phyloP scores from a whole-genome alignment of 768 basidiomycete genomes.

The Mycena vitilis region DNA sequence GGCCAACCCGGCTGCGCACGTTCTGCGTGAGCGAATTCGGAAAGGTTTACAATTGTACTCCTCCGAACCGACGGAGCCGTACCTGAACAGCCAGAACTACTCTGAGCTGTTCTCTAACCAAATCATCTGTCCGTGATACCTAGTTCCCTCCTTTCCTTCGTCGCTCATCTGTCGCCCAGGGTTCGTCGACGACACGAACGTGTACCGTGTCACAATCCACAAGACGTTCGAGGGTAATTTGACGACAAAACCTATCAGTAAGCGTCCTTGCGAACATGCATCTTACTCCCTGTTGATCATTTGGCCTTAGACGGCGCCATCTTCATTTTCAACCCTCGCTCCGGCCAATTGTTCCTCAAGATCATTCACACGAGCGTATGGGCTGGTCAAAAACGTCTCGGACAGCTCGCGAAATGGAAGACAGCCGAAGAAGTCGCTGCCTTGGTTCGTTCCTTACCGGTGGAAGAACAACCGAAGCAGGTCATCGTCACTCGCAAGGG shows the following conservation, averaged over 20 bases:
- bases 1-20: constrained; percentile 97
- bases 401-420: constrained; percentile 99
- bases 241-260: constrained; percentile 98
- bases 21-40: constrained; percentile 97
- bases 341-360: constrained; percentile 98
- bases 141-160: not conserved
- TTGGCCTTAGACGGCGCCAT: constrained; percentile 81
- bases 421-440: constrained; percentile 99
- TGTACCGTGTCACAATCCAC: constrained; percentile 99
- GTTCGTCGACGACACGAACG: constrained; percentile 99
- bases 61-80: constrained; percentile 98
- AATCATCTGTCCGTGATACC: constrained; percentile 80
- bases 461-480: constrained; percentile 99
- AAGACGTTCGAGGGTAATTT: constrained; percentile 99
- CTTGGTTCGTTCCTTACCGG: constrained; percentile 95
- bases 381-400: constrained; percentile 99
- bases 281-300: constrained; percentile 25
- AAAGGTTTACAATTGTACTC: constrained; percentile 99
- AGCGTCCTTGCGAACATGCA: constrained; percentile 39
- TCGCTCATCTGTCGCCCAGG: constrained; percentile 52
- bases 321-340: constrained; percentile 99
- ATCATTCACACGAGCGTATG: constrained; percentile 99
- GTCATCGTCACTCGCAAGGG: constrained; percentile 99
- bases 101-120: constrained; percentile 98
- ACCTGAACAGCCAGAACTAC: constrained; percentile 98